Conservation (phyloP, 768 basidiomycete species). For the Amylocystis lapponica region DNA sequence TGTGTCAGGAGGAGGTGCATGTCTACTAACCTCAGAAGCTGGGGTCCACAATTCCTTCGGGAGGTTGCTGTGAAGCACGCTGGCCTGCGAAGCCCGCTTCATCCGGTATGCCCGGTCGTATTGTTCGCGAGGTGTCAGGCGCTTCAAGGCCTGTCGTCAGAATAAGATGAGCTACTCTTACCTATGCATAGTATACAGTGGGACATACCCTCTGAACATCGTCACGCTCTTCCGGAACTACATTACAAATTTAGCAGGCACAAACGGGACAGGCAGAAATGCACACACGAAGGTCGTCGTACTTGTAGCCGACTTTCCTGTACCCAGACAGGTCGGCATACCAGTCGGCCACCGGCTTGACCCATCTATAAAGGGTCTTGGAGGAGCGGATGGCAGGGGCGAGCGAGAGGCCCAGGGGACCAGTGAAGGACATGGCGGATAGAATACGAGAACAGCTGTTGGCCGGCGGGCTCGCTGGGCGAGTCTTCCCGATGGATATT, state of each 20-base stretch:
- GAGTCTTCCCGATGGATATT: slow-evolving; percentile 28
- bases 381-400: slow-evolving; percentile 72
- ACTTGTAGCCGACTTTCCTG: slow-evolving; percentile 82
- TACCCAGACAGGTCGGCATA: slow-evolving; percentile 81
- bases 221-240: slow-evolving; percentile 72
- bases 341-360: slow-evolving; percentile 78
- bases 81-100: slow-evolving; percentile 76
- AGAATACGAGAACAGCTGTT: too few relatives aligned
- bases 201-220: slow-evolving; percentile 70
- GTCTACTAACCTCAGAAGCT: slow-evolving; percentile 55
- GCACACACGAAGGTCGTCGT: slow-evolving; percentile 88
- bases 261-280: background rate
- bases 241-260: background rate
- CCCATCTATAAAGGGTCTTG: slow-evolving; percentile 55
- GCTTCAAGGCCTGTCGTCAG: slow-evolving; percentile 63
- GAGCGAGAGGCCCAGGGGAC: slow-evolving; percentile 67
- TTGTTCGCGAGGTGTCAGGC: slow-evolving; percentile 70
- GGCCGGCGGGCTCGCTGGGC: slow-evolving; percentile 10
- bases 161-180: too few relatives aligned
- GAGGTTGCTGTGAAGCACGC: slow-evolving; percentile 72
- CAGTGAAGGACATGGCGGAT: slow-evolving; percentile 39
- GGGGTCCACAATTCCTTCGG: slow-evolving; percentile 79
- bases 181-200: too few relatives aligned
- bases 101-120: slow-evolving; percentile 92
- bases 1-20: background rate